Evolutionary conservation across 140 eudicot genomes (phyloP).

Genomic region (Erigeron philadelphicus): DNA sequence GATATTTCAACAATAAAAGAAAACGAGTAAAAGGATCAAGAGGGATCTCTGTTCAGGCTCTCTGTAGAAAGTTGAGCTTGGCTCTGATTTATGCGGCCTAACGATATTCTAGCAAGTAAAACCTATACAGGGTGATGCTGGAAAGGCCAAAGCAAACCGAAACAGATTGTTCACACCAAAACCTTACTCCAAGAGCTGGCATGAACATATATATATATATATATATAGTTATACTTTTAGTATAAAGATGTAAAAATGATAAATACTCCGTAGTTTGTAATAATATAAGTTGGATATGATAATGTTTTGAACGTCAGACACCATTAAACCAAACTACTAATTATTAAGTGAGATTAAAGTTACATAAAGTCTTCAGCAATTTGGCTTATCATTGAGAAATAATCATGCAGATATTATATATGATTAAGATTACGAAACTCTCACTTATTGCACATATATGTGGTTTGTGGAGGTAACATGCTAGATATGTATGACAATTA

Average conservation of each 20-base stretch:
- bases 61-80: too few species aligned
- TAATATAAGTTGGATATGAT: constrained; percentile 5
- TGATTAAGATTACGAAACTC: constrained; percentile 1
- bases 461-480: constrained; percentile 18
- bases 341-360: constrained; percentile 16
- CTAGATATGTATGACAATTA: not conserved
- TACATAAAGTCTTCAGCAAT: constrained; percentile 10
- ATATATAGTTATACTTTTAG: not conserved
- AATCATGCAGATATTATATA: constrained; percentile 13
- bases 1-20: too few species aligned
- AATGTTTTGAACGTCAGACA: not conserved
- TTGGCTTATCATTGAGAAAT: constrained; percentile 21
- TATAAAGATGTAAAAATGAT: not conserved
- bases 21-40: too few species aligned
- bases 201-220: not conserved
- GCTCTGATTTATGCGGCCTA: not conserved
- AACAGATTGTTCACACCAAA: constrained; percentile 2
- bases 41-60: too few species aligned
- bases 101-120: not conserved
- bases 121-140: constrained; percentile 3
- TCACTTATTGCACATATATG: not conserved
- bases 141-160: constrained; percentile 19
- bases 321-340: constrained; percentile 8
- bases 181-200: constrained; percentile 19
- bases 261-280: not conserved